Percentiles rank a stretch among this genome's conserved stretches.
Conservation (phyloP, 2,329 filamentous ascomycete genomes). For the Huntiella decipiens region DNA sequence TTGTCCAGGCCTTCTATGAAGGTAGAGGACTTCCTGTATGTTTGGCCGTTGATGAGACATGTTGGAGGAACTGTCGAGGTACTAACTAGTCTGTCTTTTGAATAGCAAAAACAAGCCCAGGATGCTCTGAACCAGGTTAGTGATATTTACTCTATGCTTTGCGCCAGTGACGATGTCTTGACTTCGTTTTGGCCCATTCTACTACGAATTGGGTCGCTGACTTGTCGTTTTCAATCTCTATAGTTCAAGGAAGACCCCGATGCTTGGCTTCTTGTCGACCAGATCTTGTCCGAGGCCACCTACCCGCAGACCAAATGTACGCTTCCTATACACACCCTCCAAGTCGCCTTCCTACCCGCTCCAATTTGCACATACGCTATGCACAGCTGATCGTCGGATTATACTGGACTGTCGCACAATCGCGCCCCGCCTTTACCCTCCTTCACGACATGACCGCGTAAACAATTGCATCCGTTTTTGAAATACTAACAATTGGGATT, state of each 20-base stretch:
- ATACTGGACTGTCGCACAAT: too few species aligned
- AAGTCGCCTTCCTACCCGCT: not conserved
- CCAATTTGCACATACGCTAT: not conserved
- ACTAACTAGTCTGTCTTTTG: slow-evolving; percentile 8
- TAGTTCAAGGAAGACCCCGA: slow-evolving; percentile 99
- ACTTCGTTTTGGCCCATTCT: not conserved
- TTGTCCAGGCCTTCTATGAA: slow-evolving; percentile 94
- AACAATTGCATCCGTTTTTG: not conserved
- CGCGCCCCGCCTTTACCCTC: not conserved
- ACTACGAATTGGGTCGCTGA: slow-evolving; percentile 3
- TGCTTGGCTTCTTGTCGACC: slow-evolving; percentile 91
- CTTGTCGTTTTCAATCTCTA: slow-evolving; percentile 4
- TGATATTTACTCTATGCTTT: slow-evolving; percentile 13
- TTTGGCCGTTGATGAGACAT: slow-evolving; percentile 13
- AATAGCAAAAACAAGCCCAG: slow-evolving; percentile 87
- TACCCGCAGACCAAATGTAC: slow-evolving; percentile 93
- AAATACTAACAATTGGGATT: slow-evolving; percentile 2
- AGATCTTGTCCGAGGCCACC: slow-evolving; percentile 81
- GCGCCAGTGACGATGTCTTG: not conserved
- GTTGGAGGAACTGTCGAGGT: slow-evolving; percentile 1
- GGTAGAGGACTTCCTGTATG: slow-evolving; percentile 81
- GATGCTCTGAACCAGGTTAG: slow-evolving; percentile 79
- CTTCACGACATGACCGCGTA: not conserved
- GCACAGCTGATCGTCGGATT: too few species aligned
- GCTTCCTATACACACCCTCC: slow-evolving; percentile 17